Evolutionary conservation across 2,329 filamentous ascomycete genomes (phyloP), one percentile per base, ranked within the genome.

Genomic region (Sarocladium strictum): DNA sequence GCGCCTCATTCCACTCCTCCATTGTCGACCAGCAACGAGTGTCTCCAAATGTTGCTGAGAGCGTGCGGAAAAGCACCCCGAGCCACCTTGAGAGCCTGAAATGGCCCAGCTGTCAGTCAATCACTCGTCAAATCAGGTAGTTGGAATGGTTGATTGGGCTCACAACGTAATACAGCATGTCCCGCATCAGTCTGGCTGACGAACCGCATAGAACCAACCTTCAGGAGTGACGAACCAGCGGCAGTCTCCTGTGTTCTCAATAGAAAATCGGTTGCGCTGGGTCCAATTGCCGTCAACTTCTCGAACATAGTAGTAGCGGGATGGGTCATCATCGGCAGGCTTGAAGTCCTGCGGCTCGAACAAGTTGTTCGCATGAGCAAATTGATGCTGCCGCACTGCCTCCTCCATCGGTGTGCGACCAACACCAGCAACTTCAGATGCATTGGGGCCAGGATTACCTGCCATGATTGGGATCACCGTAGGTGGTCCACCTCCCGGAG

Each of bases 281-380:
- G 76, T 78, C 77, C 78, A 85, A 56, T 77, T 75, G 51, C 79
- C 77, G 66, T 86, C 81, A 60, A 79, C 68, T 69, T 86, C 81
- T 55, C 80, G 78, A 61, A 79, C 75, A 70, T 76, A 81, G 69
- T 85, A 86, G 70, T 81, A 78, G 58, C 81, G 80, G 43, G 73
- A 74, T 37, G 78, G 76, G 66, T 84, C 77, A 59, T 82, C 76
- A 62, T 85, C 82, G 19, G 76, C 74, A 2, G 83, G 83, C 67
- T 83, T 81, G 64, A 85, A 82, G 60, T 84, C 81, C 71, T 85
- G 81, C 15, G 79, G 76, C 65, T 81, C 76, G 59, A 77, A 75
- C 59, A 78, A 69, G 60, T 73, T 72, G 65, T 77, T 78, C 58
- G 70, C 65, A 57, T 74, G 63, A n/a, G 77, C 76, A 58, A 78